Evolutionary conservation across 2,329 filamentous ascomycete genomes (phyloP), one percentile per base, ranked within the genome.

Genomic region (Calonectria pseudoturangicola): DNA sequence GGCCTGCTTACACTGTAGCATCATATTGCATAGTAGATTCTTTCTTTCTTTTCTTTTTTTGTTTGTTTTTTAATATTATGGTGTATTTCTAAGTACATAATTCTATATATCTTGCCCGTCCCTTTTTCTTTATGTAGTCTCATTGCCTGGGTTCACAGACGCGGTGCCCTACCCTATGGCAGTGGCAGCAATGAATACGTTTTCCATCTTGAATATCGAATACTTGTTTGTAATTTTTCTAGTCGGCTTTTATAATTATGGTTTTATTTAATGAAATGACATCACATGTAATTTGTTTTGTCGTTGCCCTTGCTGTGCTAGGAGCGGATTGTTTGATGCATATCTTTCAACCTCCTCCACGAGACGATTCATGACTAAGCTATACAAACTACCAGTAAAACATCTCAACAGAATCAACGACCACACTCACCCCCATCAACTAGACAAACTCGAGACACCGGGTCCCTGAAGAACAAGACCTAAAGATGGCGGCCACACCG

Each of bases 401-500:
- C 21, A 27, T 13, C 28, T 6, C 21, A 36, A 50, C 16, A 21
- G 16, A 15, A 18, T 48, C 28, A 48, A 39, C 25, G 45, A 10
- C 2, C 15, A 47, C n/a, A 28, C 28, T 64, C 12, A n/a, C 18
- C 12, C 16, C 2, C 30, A 27, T 15, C 12, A 4, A 33, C 30
- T 13, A 25, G 28, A 48, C 15, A 25, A 62, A 18, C 21, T 21
- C 27, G 5, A 60, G 25, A 66, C 62, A 16, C 18, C 13, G 12
- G 10, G n/a, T n/a, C 21, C 10, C 25, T 18, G 15, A 45, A 18
- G 3, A 33, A 4, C 27, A n/a, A 9, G 15, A 7, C 45, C 3
- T 5, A 7, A 76, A 39, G 4, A 82, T 85, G 83, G 12, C 80
- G 4, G 43, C 79, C 0, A 48, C 83, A 74, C 81, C 91, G n/a